Base-by-base conservation (phyloP, 176 grass and related monocot species). In the Zoysia pacifica region DNA sequence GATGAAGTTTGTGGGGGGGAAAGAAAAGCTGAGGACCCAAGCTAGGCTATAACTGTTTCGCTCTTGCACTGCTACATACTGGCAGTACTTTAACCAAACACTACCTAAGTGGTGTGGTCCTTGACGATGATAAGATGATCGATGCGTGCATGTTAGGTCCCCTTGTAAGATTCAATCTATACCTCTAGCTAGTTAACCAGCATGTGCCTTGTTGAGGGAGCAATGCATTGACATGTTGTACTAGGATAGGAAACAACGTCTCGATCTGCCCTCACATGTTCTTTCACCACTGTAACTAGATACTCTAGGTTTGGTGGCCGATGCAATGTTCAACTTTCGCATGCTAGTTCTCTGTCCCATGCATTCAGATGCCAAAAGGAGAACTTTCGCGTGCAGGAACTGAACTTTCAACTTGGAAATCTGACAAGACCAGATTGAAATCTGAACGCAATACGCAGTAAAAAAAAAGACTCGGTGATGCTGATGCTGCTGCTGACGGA, bases 151-250 rank as follows among this genome's bases (percentile, higher is more conserved):
- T 78, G 51, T 65, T 78, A 78, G 65, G 82, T 76, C 37, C 43
- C 16, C 48, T 65, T 7, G 55, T 19, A 64, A 47, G 77, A 85
- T 65, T 67, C 75, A 63, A 6, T 36, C 61, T 70, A 28, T 28
- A 71, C 40, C 7, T 65, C 18, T 19, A 45, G 44, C 44, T 4
- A 45, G 6, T 45, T 89, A 77, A 72, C 82, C 58, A 77, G 52
- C 79, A 67, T 50, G 77, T 84, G 76, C 70, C 46, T 55, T 84
- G 70, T 62, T 80, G 55, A 79, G 44, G 73, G 51, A 76, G 40
- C 54, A 40, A 55, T 54, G 75, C 5, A 28, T 28, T 28, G 28
- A 28, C 28, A 28, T 36, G 19, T 50, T 63, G 46, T 69, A 38
- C 47, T 69, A 72, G 69, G 38, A 84, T 28, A 28, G 28, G 28